Base-by-base conservation (phyloP, 441 rosid genomes). In the Euphorbia celastroides region DNA sequence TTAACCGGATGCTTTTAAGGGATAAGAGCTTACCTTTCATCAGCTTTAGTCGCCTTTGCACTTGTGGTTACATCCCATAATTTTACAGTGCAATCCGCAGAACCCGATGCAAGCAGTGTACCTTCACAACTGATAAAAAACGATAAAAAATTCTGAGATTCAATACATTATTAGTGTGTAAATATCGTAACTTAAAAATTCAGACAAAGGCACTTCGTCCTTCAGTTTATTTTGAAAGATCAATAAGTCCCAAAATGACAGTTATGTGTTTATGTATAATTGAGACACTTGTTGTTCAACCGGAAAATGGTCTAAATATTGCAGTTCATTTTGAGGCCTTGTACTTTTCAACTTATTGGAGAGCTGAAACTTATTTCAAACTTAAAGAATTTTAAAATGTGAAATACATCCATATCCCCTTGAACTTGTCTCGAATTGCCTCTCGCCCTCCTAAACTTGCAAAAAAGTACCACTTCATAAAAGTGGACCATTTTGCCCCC, bases 31-130 rank as follows among this genome's bases (percentile, higher is more conserved):
- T 73, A 95, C 99, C 76, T 87, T 65, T 90, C 99, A 75, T 88
- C 98, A 9, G 77, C 73, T 77, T 77, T 84, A 5, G 87, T 75
- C 51, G 62, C 62, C 77, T 90, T 95, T 25, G 92, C 69, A 73
- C 96, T 88, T 51, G 88, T 67, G 66, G 82, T 85, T 60, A 88
- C 93, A 62, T 92, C 98, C 99, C 98, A 92, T 58, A 92, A 78
- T 77, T 90, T 95, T 32, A 92, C 88, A 12, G 88, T 89, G 82
- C 88, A 86, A 82, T 92, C 98, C 13, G 98, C 99, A 62, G 98
- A 92, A 69, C 99, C 98, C 62, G 98, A 92, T 57, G 96, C 98
- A 22, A 95, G 90, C 73, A 95, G 90, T 30, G 93, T 80, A 30
- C 98, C 95, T 83, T 95, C 99, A 54, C 90, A 77, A n/a, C 99